phyloP scores from a whole-genome alignment of 1,139 yeast genomes.

The Kodamaea ohmeri region DNA sequence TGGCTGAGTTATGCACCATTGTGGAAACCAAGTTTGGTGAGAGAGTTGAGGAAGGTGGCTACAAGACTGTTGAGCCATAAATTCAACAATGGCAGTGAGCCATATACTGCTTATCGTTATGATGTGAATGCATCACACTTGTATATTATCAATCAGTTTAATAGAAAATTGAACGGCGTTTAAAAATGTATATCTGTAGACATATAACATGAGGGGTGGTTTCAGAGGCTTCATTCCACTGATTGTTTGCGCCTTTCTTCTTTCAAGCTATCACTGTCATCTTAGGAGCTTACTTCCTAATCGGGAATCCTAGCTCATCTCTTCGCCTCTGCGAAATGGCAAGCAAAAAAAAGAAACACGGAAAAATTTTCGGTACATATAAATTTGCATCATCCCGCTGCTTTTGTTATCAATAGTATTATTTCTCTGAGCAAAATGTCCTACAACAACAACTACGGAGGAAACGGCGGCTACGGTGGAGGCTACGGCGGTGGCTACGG shows the following conservation, averaged over 20 bases:
- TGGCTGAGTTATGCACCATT: constrained; percentile 77
- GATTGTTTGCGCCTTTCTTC: no score
- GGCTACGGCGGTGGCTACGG: constrained; percentile 31
- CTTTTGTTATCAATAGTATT: constrained; percentile 1
- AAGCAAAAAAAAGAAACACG: constrained; percentile 6
- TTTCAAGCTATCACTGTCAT: no score
- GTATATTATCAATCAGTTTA: constrained; percentile 1
- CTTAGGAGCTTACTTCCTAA: constrained; percentile 5
- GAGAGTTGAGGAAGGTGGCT: constrained; percentile 53
- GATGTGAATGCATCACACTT: background rate
- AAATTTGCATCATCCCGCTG: constrained; percentile 8
- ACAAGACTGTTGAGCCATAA: constrained; percentile 47
- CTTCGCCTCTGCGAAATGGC: constrained; percentile 8
- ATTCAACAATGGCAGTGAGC: background rate
- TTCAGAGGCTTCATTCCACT: no score
- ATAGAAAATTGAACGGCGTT: constrained; percentile 1
- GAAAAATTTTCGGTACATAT: constrained; percentile 9
- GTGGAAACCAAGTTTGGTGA: constrained; percentile 77
- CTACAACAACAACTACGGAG: constrained; percentile 23
- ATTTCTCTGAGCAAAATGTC: constrained; percentile 19
- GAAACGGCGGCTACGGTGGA: constrained; percentile 26
- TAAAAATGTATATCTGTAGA: no score
- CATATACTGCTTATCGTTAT: no score
- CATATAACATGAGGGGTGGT: no score
- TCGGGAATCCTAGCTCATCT: constrained; percentile 8